Percentiles rank a stretch among this genome's conserved stretches.
phyloP scores from a whole-genome alignment of 495 filamentous ascomycete genomes.

The Cercophora scortea region DNA sequence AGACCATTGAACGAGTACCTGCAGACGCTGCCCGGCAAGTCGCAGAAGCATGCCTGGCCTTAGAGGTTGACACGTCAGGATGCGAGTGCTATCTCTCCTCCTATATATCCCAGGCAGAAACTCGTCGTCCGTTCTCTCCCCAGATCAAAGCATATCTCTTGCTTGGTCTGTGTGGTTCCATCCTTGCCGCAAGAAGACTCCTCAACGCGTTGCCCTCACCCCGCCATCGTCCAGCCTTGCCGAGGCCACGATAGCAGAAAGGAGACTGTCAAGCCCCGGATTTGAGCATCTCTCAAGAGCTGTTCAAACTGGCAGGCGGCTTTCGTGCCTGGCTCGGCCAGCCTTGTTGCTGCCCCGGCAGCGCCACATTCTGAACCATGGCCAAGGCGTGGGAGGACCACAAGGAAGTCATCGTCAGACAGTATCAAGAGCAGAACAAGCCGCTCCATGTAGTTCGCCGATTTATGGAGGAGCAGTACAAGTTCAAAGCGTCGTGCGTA shows the following conservation, averaged over 20 bases:
- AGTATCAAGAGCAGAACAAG: slow-evolving; percentile 33
- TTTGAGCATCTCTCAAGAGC: neutral
- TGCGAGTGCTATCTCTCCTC: neutral
- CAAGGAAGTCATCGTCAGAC: slow-evolving; percentile 25
- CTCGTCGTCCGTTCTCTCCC: neutral
- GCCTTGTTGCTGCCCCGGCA: neutral
- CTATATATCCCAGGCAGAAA: neutral
- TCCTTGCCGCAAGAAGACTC: neutral
- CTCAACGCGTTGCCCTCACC: neutral
- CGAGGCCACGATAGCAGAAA: too few species aligned
- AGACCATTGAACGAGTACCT: neutral
- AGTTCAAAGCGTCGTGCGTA: slow-evolving; percentile 39
- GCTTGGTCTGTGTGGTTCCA: neutral
- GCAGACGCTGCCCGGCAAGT: neutral
- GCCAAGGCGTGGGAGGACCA: slow-evolving; percentile 36
- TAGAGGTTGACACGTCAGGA: neutral
- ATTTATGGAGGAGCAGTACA: slow-evolving; percentile 33
- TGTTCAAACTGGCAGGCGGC: neutral
- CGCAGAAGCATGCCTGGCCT: neutral
- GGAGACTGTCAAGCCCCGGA: too few species aligned
- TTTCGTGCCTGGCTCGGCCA: neutral
- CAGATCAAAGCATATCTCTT: neutral
- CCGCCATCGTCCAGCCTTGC: neutral
- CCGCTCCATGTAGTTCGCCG: slow-evolving; percentile 33
- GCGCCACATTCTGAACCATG: slow-evolving; percentile 19